Evolutionary conservation across 2,329 filamentous ascomycete genomes (phyloP).

Genomic region (Dryadomyces sulphureus): DNA sequence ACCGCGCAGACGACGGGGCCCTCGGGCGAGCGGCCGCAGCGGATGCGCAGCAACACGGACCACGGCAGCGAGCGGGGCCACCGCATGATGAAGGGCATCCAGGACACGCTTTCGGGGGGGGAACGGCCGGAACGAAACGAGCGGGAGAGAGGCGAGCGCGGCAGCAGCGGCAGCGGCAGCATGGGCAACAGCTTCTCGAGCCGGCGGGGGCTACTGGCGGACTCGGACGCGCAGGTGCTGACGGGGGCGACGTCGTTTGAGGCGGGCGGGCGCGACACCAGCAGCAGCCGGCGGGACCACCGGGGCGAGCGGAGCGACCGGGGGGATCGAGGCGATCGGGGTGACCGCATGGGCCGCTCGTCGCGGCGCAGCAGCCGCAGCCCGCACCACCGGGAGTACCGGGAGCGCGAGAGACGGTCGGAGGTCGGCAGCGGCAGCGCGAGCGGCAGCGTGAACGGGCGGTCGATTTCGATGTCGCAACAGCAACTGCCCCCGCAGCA

Average conservation of each 20-base stretch:
- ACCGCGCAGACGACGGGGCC: background rate
- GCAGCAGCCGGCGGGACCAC: conserved; percentile 18
- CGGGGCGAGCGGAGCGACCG: background rate
- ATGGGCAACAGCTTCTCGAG: conserved; percentile 8
- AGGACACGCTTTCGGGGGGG: conserved; percentile 25
- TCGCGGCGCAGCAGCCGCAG: conserved; percentile 1
- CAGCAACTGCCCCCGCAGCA: background rate
- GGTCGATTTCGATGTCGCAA: too few relatives aligned
- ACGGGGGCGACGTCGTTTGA: conserved; percentile 38
- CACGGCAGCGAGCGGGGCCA: conserved; percentile 8
- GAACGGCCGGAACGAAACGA: too few relatives aligned
- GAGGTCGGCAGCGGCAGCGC: background rate
- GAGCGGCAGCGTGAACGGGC: background rate
- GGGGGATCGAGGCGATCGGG: conserved; percentile 20
- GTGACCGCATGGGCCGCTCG: conserved; percentile 17
- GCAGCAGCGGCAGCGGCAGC: conserved; percentile 19
- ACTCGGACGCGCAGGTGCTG: conserved; percentile 41
- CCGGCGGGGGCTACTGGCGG: conserved; percentile 26
- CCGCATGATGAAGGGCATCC: conserved; percentile 42
- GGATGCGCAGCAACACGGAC: background rate
- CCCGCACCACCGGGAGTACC: conserved; percentile 20
- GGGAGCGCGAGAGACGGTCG: conserved; percentile 22
- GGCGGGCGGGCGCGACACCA: background rate
- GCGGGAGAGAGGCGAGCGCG: conserved; percentile 18
- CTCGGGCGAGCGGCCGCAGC: background rate